Conservation (phyloP, 306 rosid genomes). For the Prunus fruticosa region DNA sequence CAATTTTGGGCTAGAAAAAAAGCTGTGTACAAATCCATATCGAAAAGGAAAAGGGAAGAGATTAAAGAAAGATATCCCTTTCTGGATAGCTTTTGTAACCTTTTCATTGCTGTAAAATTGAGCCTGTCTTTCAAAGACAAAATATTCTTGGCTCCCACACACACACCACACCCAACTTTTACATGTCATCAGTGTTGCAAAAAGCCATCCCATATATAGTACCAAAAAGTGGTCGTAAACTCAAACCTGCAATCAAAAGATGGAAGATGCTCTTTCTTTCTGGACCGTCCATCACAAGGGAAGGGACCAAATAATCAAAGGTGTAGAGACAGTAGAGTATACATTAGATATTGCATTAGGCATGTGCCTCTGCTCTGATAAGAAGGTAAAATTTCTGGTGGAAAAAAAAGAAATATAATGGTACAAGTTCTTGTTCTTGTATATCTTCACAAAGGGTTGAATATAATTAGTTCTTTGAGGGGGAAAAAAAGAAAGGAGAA, state of each 20-base stretch:
- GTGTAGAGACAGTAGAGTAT: not conserved
- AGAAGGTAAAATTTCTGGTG: not conserved
- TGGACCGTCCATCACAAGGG: slow-evolving; percentile 29
- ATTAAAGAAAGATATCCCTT: slow-evolving; percentile 17
- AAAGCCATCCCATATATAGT: slow-evolving; percentile 1
- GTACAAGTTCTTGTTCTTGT: too few species aligned
- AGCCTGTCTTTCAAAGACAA: slow-evolving; percentile 23
- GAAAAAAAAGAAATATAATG: too few species aligned
- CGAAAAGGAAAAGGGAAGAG: slow-evolving; percentile 18
- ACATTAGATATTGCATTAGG: not conserved
- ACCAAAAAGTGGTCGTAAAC: slow-evolving; percentile 6
- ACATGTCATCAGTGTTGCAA: slow-evolving; percentile 9
- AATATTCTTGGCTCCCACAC: slow-evolving; percentile 9
- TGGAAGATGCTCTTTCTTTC: slow-evolving; percentile 17
- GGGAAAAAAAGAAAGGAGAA: not conserved
- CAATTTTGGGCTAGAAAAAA: slow-evolving; percentile 50
- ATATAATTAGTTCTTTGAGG: not conserved
- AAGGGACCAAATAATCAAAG: not conserved
- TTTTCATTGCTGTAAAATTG: slow-evolving; percentile 29
- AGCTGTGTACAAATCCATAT: slow-evolving; percentile 38
- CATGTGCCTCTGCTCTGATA: not conserved
- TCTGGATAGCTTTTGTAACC: slow-evolving; percentile 14
- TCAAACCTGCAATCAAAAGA: slow-evolving; percentile 6
- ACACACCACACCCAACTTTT: slow-evolving; percentile 11
- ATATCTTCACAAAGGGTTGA: too few species aligned